phyloP scores from a whole-genome alignment of 2,329 filamentous ascomycete species.

The Aspergillus pseudoglaucus region DNA sequence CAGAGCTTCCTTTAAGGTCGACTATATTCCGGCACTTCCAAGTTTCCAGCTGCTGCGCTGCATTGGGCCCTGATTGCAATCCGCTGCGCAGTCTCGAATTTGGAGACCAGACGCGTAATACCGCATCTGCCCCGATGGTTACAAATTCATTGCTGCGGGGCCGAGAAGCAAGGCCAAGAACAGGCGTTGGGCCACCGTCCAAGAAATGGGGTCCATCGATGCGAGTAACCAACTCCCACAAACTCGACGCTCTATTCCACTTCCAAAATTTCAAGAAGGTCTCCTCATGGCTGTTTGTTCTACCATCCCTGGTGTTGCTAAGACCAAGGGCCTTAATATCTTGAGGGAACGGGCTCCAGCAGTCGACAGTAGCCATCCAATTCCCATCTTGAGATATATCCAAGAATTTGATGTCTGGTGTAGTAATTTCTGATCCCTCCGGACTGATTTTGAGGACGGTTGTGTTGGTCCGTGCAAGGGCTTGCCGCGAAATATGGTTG shows the following conservation, averaged over 20 bases:
- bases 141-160: slow-evolving; percentile 67
- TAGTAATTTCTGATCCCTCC: slow-evolving; percentile 63
- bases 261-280: slow-evolving; percentile 88
- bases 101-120: slow-evolving; percentile 75
- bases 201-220: slow-evolving; percentile 74
- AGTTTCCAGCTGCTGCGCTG: slow-evolving; percentile 52
- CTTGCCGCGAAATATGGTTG: slow-evolving; percentile 76
- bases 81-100: slow-evolving; percentile 64
- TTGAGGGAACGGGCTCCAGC: slow-evolving; percentile 69
- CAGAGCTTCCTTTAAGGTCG: slow-evolving; percentile 38
- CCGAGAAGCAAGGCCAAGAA: slow-evolving; percentile 69
- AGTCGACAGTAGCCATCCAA: slow-evolving; percentile 88
- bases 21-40: slow-evolving; percentile 65
- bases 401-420: slow-evolving; percentile 71
- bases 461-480: slow-evolving; percentile 77
- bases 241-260: slow-evolving; percentile 50
- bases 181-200: slow-evolving; percentile 46
- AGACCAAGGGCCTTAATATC: slow-evolving; percentile 57
- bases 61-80: slow-evolving; percentile 47
- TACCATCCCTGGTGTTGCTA: slow-evolving; percentile 21
- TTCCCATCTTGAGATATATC: slow-evolving; percentile 71
- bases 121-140: slow-evolving; percentile 74
- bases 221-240: slow-evolving; percentile 71
- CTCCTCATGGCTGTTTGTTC: slow-evolving; percentile 49
- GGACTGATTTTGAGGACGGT: slow-evolving; percentile 73